phyloP scores from a whole-genome alignment of 1,139 yeast species.

The Debaryomyces sp. region DNA sequence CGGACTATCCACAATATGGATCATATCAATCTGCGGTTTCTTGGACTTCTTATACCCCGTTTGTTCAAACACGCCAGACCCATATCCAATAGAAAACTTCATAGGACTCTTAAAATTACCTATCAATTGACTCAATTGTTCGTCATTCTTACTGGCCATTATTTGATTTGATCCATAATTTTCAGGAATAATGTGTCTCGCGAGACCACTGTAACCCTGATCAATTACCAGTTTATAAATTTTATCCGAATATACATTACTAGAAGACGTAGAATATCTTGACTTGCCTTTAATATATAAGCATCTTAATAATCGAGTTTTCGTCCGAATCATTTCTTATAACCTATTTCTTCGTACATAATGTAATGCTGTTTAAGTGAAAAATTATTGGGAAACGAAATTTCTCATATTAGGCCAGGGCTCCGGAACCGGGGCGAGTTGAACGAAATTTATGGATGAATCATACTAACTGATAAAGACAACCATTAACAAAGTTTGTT shows the following conservation, averaged over 20 bases:
- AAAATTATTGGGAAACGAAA: background rate
- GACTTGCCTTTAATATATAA: background rate
- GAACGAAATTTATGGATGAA: slow-evolving; percentile 4
- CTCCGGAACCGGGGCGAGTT: slow-evolving; percentile 1
- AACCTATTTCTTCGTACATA: background rate
- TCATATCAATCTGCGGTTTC: slow-evolving; percentile 78
- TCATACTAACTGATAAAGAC: slow-evolving; percentile 6
- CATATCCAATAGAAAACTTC: slow-evolving; percentile 85
- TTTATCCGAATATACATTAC: slow-evolving; percentile 29
- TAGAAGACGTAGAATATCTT: slow-evolving; percentile 2
- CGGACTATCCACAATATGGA: slow-evolving; percentile 80
- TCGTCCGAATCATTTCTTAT: slow-evolving; percentile 8
- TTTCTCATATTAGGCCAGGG: slow-evolving; percentile 1
- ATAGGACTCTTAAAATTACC: slow-evolving; percentile 69
- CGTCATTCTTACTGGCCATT: slow-evolving; percentile 46
- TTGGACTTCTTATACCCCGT: slow-evolving; percentile 46
- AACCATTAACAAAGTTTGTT: background rate
- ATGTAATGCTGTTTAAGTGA: background rate
- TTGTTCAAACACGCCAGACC: slow-evolving; percentile 91
- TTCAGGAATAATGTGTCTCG: slow-evolving; percentile 26
- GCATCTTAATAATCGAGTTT: background rate
- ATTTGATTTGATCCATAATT: slow-evolving; percentile 51
- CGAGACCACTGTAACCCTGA: slow-evolving; percentile 31
- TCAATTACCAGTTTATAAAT: slow-evolving; percentile 31
- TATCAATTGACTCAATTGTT: slow-evolving; percentile 53